Percentiles rank a stretch among this genome's conserved stretches.
phyloP scores from a whole-genome alignment of 2,329 filamentous ascomycete species.

The Aureobasidium sp. region DNA sequence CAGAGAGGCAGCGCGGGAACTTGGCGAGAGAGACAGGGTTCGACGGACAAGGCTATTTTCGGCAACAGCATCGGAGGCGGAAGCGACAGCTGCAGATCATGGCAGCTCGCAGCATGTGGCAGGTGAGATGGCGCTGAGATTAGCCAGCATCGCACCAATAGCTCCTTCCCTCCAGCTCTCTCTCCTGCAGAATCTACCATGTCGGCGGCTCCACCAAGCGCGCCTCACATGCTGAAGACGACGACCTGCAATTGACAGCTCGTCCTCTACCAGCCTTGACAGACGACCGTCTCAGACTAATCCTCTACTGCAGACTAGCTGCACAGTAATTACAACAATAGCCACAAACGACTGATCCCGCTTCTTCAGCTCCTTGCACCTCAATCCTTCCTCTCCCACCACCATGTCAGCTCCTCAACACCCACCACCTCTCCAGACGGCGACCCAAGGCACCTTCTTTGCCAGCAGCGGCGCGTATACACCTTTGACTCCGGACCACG shows the following conservation, averaged over 20 bases:
- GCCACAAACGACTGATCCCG: background rate
- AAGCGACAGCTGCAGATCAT: background rate
- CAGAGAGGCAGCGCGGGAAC: background rate
- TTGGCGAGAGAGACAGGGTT: background rate
- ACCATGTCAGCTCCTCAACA: background rate
- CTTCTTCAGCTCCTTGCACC: background rate
- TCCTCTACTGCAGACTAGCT: background rate
- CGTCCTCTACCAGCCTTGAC: background rate
- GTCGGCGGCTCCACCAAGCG: background rate
- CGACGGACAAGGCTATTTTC: background rate
- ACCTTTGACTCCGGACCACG: conserved; percentile 16
- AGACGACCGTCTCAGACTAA: background rate
- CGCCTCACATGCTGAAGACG: background rate
- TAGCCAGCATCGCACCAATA: background rate
- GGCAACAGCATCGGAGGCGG: background rate
- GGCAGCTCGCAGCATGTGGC: background rate
- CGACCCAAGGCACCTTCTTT: background rate
- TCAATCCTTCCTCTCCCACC: background rate
- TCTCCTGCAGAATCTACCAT: background rate
- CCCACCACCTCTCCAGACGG: background rate
- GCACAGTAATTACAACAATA: background rate
- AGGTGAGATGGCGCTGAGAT: background rate
- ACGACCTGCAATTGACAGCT: background rate
- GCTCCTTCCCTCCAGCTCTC: background rate
- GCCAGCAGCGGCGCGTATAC: conserved; percentile 8